Conservation (phyloP, 257 asterid genomes). For the Dorcoceras hygrometricum region DNA sequence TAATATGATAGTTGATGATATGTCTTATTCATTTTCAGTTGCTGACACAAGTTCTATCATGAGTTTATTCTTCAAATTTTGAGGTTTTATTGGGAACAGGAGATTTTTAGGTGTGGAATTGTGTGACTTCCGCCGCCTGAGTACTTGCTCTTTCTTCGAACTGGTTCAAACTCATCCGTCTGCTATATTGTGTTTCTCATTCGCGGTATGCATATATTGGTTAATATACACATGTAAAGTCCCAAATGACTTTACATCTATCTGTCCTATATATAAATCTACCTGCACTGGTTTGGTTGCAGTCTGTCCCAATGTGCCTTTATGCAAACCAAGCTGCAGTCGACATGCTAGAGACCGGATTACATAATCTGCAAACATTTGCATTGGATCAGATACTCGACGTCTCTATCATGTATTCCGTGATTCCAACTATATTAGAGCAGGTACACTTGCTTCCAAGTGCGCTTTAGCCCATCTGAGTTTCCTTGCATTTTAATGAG, state of each 20-base stretch:
- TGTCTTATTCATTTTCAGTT: not conserved
- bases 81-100: constrained; percentile 24
- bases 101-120: constrained; percentile 36
- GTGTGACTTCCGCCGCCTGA: constrained; percentile 26
- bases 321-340: constrained; percentile 37
- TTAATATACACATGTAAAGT: not conserved
- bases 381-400: constrained; percentile 35
- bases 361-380: constrained; percentile 26
- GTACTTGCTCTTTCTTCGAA: constrained; percentile 18
- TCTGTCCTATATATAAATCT: not conserved
- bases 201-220: constrained; percentile 27
- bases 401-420: constrained; percentile 25
- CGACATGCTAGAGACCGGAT: constrained; percentile 36
- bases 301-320: constrained; percentile 27
- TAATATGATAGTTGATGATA: not conserved
- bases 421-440: constrained; percentile 30
- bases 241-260: not conserved
- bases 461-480: not conserved
- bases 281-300: constrained; percentile 6
- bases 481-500: not conserved
- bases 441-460: constrained; percentile 32
- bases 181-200: constrained; percentile 42
- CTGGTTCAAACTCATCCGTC: constrained; percentile 34
- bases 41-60: not conserved
- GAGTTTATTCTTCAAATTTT: too few species aligned